A percentile compares a stretch with the other conserved stretches of the same genome.
Conservation (phyloP, 106 monocot genomes). For the Phalaenopsis equestris region DNA sequence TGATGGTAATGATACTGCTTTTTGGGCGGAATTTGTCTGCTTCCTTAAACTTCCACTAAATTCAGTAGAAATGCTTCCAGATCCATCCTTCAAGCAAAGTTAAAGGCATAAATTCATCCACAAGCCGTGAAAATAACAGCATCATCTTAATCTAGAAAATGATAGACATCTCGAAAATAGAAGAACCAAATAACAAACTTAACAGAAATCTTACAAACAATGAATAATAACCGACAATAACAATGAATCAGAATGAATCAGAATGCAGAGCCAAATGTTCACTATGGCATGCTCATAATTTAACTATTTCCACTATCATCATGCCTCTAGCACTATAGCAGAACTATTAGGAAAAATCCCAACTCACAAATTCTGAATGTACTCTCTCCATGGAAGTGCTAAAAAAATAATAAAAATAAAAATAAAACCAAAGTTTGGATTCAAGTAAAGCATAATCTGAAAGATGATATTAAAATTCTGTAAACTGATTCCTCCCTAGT, state of each 20-base stretch:
- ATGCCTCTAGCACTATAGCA: neutral
- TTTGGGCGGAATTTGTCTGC: slow-evolving; percentile 53
- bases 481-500: too few species aligned
- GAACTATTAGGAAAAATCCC: neutral
- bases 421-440: neutral
- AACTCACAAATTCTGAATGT: neutral
- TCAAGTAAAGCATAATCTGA: neutral
- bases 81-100: slow-evolving; percentile 33
- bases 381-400: neutral
- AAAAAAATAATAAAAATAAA: neutral
- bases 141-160: neutral
- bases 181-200: neutral
- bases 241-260: too few species aligned
- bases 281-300: neutral
- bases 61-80: slow-evolving; percentile 21
- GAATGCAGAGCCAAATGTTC: too few species aligned
- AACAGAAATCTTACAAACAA: neutral
- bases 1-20: slow-evolving; percentile 86
- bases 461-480: too few species aligned
- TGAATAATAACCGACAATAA: neutral
- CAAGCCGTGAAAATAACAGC: slow-evolving; percentile 1
- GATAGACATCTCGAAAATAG: neutral
- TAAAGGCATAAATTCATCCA: slow-evolving; percentile 8
- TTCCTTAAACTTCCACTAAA: slow-evolving; percentile 35
- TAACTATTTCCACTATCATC: neutral